These are phyloP conservation scores for Eimeria sp. DNA, from an alignment of 169 alveolate genomes.

Conservation along the genomic window DNA sequence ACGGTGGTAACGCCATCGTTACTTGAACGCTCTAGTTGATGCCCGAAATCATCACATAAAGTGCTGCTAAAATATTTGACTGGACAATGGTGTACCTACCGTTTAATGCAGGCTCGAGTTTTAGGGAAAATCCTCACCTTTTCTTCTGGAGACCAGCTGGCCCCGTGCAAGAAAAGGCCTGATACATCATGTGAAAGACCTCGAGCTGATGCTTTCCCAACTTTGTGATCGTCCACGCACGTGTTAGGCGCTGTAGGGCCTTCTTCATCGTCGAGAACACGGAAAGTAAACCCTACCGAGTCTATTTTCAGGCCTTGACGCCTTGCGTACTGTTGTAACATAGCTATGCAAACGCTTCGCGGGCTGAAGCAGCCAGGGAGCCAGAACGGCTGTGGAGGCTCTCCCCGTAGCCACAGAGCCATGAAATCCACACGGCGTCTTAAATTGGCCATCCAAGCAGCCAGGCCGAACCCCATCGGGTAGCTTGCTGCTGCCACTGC, in stretches of 20 bases:
- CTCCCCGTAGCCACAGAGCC: conserved; percentile 93
- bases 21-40: background rate
- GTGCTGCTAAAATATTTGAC: background rate
- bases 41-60: background rate
- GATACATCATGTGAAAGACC: conserved; percentile 87
- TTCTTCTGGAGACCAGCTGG: conserved; percentile 91
- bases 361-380: conserved; percentile 95
- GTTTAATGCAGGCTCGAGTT: background rate
- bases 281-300: conserved; percentile 91
- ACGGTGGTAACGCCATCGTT: background rate
- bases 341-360: conserved; percentile 95
- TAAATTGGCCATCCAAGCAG: conserved; percentile 92
- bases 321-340: conserved; percentile 94
- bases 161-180: conserved; percentile 96
- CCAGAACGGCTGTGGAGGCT: conserved; percentile 94
- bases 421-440: conserved; percentile 91
- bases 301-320: conserved; percentile 94
- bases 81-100: background rate
- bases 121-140: conserved; percentile 1
- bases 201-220: background rate
- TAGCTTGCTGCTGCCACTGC: conserved; percentile 93
- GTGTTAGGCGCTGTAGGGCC: background rate
- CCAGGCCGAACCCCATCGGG: conserved; percentile 94
- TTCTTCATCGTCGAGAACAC: conserved; percentile 81
- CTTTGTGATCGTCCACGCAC: background rate